Evolutionary conservation across 305 asterid species (phyloP).

Genomic region (Fraxinus paxiana): DNA sequence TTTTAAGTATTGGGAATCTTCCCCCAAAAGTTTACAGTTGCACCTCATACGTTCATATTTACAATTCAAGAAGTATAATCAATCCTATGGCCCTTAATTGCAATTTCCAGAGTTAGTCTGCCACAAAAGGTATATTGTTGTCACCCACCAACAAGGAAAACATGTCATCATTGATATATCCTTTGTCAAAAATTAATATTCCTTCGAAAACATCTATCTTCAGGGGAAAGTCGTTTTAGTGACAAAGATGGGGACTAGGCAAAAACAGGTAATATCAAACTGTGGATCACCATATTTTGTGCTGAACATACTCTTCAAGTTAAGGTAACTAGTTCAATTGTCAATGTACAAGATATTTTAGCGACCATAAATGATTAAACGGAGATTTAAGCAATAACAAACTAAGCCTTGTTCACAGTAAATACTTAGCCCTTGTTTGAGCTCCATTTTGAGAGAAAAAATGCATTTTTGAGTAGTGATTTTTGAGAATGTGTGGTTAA

Average conservation of each 20-base stretch:
- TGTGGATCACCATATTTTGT: neutral
- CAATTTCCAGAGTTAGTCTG: neutral
- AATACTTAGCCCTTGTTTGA: neutral
- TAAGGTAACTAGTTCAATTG: neutral
- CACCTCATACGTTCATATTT: neutral
- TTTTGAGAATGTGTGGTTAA: neutral
- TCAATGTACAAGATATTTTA: neutral
- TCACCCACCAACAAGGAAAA: neutral
- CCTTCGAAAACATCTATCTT: neutral
- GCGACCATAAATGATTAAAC: neutral
- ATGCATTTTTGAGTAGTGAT: neutral
- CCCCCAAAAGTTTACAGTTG: neutral
- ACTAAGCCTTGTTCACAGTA: neutral
- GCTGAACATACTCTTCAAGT: neutral
- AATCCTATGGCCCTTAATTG: neutral
- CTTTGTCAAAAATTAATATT: neutral
- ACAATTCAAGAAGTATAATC: neutral
- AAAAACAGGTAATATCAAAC: neutral
- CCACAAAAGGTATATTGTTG: neutral
- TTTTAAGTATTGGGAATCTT: neutral
- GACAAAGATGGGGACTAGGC: neutral
- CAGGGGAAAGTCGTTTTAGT: neutral
- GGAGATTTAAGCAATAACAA: neutral
- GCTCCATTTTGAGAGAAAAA: neutral
- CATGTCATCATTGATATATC: neutral